These are phyloP conservation scores for Ophiostoma montium DNA, from an alignment of 2,329 filamentous ascomycete genomes.

Conservation along the genomic window DNA sequence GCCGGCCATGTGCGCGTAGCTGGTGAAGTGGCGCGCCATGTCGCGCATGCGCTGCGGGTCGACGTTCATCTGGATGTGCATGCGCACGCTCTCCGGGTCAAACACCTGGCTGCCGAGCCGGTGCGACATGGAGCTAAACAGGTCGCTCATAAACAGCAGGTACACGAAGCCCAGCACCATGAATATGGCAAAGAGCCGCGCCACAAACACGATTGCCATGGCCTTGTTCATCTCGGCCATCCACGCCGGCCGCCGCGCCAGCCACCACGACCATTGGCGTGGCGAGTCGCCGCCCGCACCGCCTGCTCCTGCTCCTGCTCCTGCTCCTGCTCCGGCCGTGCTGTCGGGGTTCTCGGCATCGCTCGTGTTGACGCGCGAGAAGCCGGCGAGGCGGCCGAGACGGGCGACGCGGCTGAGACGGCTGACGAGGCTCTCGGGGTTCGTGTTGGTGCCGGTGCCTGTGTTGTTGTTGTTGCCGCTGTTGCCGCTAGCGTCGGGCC, in stretches of 20 bases:
- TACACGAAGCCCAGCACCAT: conserved; percentile 69
- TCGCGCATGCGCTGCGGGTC: conserved; percentile 56
- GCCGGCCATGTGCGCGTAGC: conserved; percentile 83
- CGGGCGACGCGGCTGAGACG: conserved; percentile 8
- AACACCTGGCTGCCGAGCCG: conserved; percentile 58
- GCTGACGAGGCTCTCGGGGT: conserved; percentile 6
- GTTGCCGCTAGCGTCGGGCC: conserved; percentile 7
- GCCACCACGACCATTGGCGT: conserved; percentile 3
- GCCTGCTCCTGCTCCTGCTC: too few relatives aligned
- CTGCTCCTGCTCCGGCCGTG: neutral
- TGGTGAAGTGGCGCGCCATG: conserved; percentile 62
- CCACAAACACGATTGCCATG: conserved; percentile 46
- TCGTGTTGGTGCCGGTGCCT: too few relatives aligned
- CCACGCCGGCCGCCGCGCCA: conserved; percentile 10
- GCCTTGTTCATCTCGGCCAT: conserved; percentile 25
- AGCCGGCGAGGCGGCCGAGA: conserved; percentile 6
- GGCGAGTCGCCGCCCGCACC: neutral
- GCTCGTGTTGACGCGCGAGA: conserved; percentile 4
- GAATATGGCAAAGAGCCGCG: conserved; percentile 59
- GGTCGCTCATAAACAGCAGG: conserved; percentile 69
- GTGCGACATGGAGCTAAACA: conserved; percentile 54
- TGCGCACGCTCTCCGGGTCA: conserved; percentile 68
- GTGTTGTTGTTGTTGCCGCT: conserved; percentile 6
- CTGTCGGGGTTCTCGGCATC: conserved; percentile 9
- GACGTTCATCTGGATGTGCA: conserved; percentile 59